phyloP scores from a whole-genome alignment of 805 yeast species.

The Nakazawaea peltata region DNA sequence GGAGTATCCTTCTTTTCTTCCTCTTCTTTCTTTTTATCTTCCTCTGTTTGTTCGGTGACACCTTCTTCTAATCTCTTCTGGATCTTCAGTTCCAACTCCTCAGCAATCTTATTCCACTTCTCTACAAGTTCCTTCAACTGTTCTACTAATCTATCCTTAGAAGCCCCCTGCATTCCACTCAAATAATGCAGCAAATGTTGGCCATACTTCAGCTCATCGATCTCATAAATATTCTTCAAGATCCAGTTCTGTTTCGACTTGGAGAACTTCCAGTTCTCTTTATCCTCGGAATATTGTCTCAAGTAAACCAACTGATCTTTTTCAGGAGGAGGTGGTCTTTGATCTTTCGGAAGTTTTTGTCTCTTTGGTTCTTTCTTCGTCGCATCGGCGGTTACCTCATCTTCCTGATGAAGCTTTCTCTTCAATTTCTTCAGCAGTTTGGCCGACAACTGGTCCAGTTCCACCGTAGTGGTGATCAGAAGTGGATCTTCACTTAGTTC shows the following conservation, averaged over 20 bases:
- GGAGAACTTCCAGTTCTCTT: slow-evolving; percentile 70
- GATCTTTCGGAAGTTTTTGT: slow-evolving; percentile 57
- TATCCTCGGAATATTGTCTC: slow-evolving; percentile 47
- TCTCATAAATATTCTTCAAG: slow-evolving; percentile 46
- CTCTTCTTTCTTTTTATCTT: slow-evolving; percentile 5
- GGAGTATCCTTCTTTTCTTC: slow-evolving; percentile 16
- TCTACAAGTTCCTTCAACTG: slow-evolving; percentile 39
- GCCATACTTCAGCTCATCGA: slow-evolving; percentile 43
- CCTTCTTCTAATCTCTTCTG: slow-evolving; percentile 24
- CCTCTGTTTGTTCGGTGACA: slow-evolving; percentile 9
- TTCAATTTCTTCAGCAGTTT: slow-evolving; percentile 35
- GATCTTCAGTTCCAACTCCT: slow-evolving; percentile 31
- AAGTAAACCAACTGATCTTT: slow-evolving; percentile 66
- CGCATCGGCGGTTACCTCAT: slow-evolving; percentile 10
- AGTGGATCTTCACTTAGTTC: slow-evolving; percentile 37
- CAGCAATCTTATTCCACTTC: slow-evolving; percentile 48
- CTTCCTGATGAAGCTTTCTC: slow-evolving; percentile 16
- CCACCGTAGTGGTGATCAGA: slow-evolving; percentile 36
- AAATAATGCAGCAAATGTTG: slow-evolving; percentile 42
- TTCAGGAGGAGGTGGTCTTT: slow-evolving; percentile 67
- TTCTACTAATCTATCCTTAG: slow-evolving; percentile 46
- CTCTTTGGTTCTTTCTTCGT: slow-evolving; percentile 61
- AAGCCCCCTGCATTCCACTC: slow-evolving; percentile 62
- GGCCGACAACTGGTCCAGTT: slow-evolving; percentile 29
- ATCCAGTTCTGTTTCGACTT: slow-evolving; percentile 87